These are phyloP conservation scores for Pholiota conissans DNA, from an alignment of 768 basidiomycete species.

Conservation along the genomic window DNA sequence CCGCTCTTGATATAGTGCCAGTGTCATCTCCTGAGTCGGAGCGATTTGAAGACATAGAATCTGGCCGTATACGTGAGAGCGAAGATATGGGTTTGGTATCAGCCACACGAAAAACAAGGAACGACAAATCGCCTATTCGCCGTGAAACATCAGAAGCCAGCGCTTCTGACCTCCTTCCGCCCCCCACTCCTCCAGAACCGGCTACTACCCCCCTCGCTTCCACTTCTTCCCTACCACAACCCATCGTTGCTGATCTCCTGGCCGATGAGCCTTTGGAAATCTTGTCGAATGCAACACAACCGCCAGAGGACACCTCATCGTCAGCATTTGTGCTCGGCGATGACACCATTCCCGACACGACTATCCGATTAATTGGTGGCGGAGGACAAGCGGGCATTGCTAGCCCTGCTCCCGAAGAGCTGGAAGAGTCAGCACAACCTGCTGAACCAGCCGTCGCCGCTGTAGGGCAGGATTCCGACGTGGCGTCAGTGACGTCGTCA, in stretches of 20 bases:
- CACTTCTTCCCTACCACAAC: slow-evolving; percentile 15
- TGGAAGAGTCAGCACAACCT: slow-evolving; percentile 23
- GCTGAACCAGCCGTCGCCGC: slow-evolving; percentile 23
- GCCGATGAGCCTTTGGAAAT: slow-evolving; percentile 42
- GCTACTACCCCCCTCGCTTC: slow-evolving; percentile 15
- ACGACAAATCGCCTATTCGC: slow-evolving; percentile 22
- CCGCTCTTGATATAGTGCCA: slow-evolving; percentile 54
- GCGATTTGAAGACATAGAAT: slow-evolving; percentile 49
- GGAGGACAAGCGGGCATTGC: slow-evolving; percentile 44
- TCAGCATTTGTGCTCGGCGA: slow-evolving; percentile 6
- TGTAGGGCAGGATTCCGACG: slow-evolving; percentile 27
- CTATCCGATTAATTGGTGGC: slow-evolving; percentile 61
- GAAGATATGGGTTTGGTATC: slow-evolving; percentile 26
- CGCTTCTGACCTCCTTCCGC: slow-evolving; percentile 20
- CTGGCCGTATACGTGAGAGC: slow-evolving; percentile 42
- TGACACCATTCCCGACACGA: slow-evolving; percentile 34
- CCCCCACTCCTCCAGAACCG: slow-evolving; percentile 19
- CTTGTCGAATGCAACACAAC: slow-evolving; percentile 16
- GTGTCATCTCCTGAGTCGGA: slow-evolving; percentile 45
- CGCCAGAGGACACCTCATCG: not conserved
- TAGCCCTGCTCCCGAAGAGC: slow-evolving; percentile 6
- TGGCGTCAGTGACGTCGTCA: slow-evolving; percentile 34
- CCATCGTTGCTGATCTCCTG: slow-evolving; percentile 48
- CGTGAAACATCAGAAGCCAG: slow-evolving; percentile 24
- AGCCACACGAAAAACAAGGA: slow-evolving; percentile 18